Base-by-base conservation (phyloP, 2,329 filamentous ascomycete species). In the Penicillium aurantiogriseum region DNA sequence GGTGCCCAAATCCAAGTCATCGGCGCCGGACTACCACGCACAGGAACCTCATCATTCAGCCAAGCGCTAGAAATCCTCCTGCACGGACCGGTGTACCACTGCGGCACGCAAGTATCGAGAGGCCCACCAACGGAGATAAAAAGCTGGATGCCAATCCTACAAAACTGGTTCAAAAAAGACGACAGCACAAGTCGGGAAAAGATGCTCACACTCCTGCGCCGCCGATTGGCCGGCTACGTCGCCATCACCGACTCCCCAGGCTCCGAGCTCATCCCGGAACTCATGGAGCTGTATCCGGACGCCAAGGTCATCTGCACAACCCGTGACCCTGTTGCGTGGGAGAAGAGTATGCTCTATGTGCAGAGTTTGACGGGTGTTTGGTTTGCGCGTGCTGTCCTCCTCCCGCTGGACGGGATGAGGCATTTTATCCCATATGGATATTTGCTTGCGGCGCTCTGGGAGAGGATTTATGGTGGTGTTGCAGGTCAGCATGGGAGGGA, bases 11-110 rank as follows among this genome's bases (percentile, higher is more conserved):
- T 70, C 36, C 61, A 64, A 54, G 65, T 70, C 31, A 70, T 70
- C 51, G 68, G 67, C 15, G 67, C 68, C 5, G 68, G 68, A 0
- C 58, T 70, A n/a, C 56, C 80, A 15, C 74, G 81, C 49, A 83
- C 80, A 1, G 81, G 80, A 15, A 83, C 80, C 1, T 71, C 80
- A 10, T 81, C 81, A 25, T 79, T 82, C 71, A 77, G 76, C 35
- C 63, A 76, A 39, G 81, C 81, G 1, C 68, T 83, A 9, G 74
- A 72, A 57, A 78, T 76, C 55, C 72, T 83, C 4, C 76, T 82
- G 6, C 66, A 79, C 38, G 80, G 78, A 0, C 81, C 81, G 3
- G 75, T 79, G 43, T 77, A 80, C 63, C 81, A 83, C 59, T 78
- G 79, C 49, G 81, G 81, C 25, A 81, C 74, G 0, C 75, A 78